Evolutionary conservation across 2,329 filamentous ascomycete genomes (phyloP).

Genomic region (Penicillium sp.): DNA sequence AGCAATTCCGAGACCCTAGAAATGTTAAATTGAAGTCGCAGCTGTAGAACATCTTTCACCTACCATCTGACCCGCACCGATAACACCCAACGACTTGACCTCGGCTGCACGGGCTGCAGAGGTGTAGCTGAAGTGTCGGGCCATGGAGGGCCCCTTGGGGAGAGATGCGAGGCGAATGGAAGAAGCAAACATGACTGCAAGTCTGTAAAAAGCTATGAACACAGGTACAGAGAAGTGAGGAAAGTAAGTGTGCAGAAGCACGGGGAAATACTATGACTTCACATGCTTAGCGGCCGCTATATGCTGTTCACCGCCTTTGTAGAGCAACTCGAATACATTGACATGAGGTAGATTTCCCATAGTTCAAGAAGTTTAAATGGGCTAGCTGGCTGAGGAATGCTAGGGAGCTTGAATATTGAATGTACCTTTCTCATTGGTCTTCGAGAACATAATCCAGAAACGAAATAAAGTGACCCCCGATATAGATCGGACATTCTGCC

Average conservation of each 20-base stretch:
- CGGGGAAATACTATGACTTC: conserved; percentile 11
- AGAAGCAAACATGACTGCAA: conserved; percentile 37
- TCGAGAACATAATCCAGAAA: not conserved
- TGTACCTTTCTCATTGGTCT: not conserved
- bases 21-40: conserved; percentile 20
- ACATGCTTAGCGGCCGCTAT: conserved; percentile 17
- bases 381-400: not conserved
- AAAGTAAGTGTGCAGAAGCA: not conserved
- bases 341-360: too few species aligned
- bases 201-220: not conserved
- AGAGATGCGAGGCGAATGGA: conserved; percentile 28
- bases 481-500: conserved; percentile 7
- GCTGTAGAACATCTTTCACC: conserved; percentile 25
- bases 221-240: not conserved
- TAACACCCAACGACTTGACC: conserved; percentile 84
- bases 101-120: conserved; percentile 64
- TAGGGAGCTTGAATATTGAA: too few species aligned
- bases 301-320: not conserved
- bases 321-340: too few species aligned
- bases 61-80: conserved; percentile 97
- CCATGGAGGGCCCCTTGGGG: conserved; percentile 37
- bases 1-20: conserved; percentile 88
- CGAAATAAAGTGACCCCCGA: not conserved
- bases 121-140: conserved; percentile 69
- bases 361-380: not conserved